A percentile compares a stretch with the other conserved stretches of the same genome.
Evolutionary conservation across 148 eudicot genomes (phyloP).

Genomic region (Vaccinium darrowii): DNA sequence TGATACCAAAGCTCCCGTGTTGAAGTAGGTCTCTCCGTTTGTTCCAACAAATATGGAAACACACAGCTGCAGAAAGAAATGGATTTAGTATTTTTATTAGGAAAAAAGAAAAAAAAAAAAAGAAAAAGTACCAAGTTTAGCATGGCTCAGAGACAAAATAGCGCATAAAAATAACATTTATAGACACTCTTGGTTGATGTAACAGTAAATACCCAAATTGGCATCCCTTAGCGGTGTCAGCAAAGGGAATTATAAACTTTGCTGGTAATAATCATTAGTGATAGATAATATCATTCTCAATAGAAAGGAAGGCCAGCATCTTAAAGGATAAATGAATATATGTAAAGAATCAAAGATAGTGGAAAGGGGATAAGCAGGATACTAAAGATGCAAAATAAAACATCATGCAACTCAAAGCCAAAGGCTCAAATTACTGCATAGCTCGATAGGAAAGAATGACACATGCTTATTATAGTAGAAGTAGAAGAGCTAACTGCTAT

Average conservation of each 20-base stretch:
- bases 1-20: slow-evolving; percentile 62
- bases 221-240: background rate
- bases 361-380: background rate
- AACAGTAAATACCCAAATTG: background rate
- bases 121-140: background rate
- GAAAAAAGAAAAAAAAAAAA: background rate
- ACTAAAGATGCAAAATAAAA: background rate
- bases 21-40: slow-evolving; percentile 61
- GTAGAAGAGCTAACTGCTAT: background rate
- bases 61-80: slow-evolving; percentile 45
- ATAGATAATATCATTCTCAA: background rate
- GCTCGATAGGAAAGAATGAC: background rate
- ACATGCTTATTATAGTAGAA: background rate
- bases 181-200: background rate
- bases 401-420: background rate
- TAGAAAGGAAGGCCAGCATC: background rate
- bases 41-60: slow-evolving; percentile 50
- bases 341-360: background rate
- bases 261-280: background rate
- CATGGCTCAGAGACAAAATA: background rate
- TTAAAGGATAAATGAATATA: background rate
- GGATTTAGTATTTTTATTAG: background rate
- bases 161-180: background rate
- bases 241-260: background rate
- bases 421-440: background rate